These are phyloP conservation scores for Ehretia macrophylla DNA, from an alignment of 257 asterid genomes.

Conservation along the genomic window DNA sequence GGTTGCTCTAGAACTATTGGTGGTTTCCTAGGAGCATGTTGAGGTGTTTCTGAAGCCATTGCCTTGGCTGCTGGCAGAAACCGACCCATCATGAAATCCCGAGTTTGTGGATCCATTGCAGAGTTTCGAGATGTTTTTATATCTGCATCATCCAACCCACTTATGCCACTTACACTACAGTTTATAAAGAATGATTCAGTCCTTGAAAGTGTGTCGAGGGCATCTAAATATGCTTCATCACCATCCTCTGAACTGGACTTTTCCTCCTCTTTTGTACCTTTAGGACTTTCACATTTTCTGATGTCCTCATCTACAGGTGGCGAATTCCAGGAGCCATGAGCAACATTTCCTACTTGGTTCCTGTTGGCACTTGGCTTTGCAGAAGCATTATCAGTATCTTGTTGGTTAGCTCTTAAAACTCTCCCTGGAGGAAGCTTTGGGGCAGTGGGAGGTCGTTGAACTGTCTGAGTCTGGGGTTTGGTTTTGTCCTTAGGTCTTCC, in stretches of 20 bases:
- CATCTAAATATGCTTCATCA: conserved; percentile 65
- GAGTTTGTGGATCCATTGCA: conserved; percentile 38
- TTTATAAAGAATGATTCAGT: conserved; percentile 66
- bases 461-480: conserved; percentile 11
- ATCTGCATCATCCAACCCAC: conserved; percentile 52
- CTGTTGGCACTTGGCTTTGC: conserved; percentile 10
- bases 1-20: conserved; percentile 28
- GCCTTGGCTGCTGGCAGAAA: conserved; percentile 95
- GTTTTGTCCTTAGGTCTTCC: conserved; percentile 60
- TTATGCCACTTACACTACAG: conserved; percentile 66
- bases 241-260: conserved; percentile 39
- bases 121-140: conserved; percentile 24
- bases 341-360: conserved; percentile 14
- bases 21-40: conserved; percentile 50
- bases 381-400: conserved; percentile 23
- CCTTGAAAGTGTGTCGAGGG: conserved; percentile 61
- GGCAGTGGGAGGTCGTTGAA: conserved; percentile 30
- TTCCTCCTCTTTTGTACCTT: conserved; percentile 24
- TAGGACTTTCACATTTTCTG: conserved; percentile 18
- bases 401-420: conserved; percentile 26
- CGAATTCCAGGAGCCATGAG: conserved; percentile 4
- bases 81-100: conserved; percentile 77
- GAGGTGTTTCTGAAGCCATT: conserved; percentile 65
- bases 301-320: conserved; percentile 20
- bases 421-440: conserved; percentile 79